Base-by-base conservation (phyloP, 1,284 basidiomycete genomes). In the Lentinus polychrous region DNA sequence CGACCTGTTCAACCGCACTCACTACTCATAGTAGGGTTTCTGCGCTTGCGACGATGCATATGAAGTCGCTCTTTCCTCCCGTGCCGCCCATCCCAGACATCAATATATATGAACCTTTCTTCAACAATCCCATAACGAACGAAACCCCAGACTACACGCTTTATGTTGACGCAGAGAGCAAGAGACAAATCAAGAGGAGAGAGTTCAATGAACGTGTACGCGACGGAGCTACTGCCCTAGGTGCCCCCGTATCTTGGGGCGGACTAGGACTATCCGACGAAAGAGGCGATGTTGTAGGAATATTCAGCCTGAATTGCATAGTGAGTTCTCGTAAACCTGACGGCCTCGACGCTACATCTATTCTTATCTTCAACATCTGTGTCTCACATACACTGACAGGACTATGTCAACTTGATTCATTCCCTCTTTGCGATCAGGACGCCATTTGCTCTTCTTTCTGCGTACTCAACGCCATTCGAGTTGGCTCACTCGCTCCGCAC, bases 221-320 rank as follows among this genome's bases (percentile, higher is more conserved):
- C 2, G 70, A 79, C 48, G 75, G 73, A 11, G 75, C 80, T 2
- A 83, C 82, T 0, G 81, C 76, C 0, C 69, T 88, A 6, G 70
- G 68, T 0, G 63, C 69, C 1, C 66, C 74, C 1, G 52, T 65
- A 11, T 53, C 62, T 0, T 60, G 73, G 31, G 82, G 81, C 1
- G 82, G 85, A 0, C 63, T 86, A 3, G 81, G 74, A 0, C 57
- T 86, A n/a, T 58, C 62, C 11, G 60, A 60, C 0, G 66, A 67
- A 17, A 65, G 70, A 2, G 69, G 68, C 1, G 81, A 83, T 51
- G 75, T 86, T 23, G 67, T 86, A 23, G 86, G 81, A 2, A 74
- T 89, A 11, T 73, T 86, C 57, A 78, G 78, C 61, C 74, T 80
- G 45, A 90, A 88, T 58, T 79, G 74, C 37, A 61, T 81, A 61